A percentile compares a stretch with the other conserved stretches of the same genome.
These are phyloP conservation scores for Tilletia indica DNA, from an alignment of 1,284 basidiomycete species.

Conservation along the genomic window DNA sequence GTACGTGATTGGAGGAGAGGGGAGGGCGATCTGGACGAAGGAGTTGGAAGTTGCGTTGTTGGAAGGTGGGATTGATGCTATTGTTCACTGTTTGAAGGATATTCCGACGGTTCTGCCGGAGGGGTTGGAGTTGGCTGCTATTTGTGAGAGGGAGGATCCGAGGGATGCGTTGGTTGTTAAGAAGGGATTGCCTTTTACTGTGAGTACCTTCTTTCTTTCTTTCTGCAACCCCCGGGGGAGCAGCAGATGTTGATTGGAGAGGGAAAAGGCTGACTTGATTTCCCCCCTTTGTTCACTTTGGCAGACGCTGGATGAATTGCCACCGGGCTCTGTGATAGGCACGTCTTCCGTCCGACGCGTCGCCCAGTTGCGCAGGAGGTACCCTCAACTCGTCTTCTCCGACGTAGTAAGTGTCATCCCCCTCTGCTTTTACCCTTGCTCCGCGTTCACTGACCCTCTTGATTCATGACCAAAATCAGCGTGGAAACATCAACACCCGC, in stretches of 20 bases:
- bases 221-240: not conserved
- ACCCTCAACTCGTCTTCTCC: slow-evolving; percentile 76
- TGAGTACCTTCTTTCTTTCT: slow-evolving; percentile 1
- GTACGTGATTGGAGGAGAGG: slow-evolving; percentile 60
- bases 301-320: slow-evolving; percentile 76
- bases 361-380: slow-evolving; percentile 80
- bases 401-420: slow-evolving; percentile 72
- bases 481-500: slow-evolving; percentile 66
- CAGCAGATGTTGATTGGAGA: no score
- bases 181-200: slow-evolving; percentile 66
- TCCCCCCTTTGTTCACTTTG: not conserved
- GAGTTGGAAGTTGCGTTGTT: slow-evolving; percentile 84
- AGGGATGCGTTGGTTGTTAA: slow-evolving; percentile 87
- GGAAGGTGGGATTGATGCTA: slow-evolving; percentile 76
- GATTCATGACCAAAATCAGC: slow-evolving; percentile 25
- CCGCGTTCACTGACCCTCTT: slow-evolving; percentile 16
- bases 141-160: slow-evolving; percentile 83
- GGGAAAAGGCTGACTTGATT: not conserved
- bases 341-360: slow-evolving; percentile 90
- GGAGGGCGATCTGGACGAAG: slow-evolving; percentile 87
- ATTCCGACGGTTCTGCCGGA: slow-evolving; percentile 82
- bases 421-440: not conserved
- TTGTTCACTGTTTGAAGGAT: slow-evolving; percentile 92
- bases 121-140: slow-evolving; percentile 80
- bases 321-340: slow-evolving; percentile 83